These are phyloP conservation scores for Aspergillus ustus DNA, from an alignment of 2,329 filamentous ascomycete genomes.

Conservation along the genomic window DNA sequence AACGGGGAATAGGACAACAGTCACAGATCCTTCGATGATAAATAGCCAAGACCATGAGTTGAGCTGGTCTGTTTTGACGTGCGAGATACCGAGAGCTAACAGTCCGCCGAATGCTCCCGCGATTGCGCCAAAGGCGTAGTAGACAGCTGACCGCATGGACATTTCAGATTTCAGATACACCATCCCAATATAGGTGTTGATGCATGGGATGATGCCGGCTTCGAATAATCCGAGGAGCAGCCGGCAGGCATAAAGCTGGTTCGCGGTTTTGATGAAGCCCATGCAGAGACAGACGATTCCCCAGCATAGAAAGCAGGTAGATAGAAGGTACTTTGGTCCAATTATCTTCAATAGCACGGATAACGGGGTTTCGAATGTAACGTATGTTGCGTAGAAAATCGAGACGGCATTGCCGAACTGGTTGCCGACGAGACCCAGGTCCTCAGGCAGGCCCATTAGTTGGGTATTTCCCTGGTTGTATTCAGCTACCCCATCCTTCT, in stretches of 20 bases:
- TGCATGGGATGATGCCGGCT: slow-evolving; percentile 73
- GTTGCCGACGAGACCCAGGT: slow-evolving; percentile 64
- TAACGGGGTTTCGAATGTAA: slow-evolving; percentile 71
- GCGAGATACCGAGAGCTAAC: slow-evolving; percentile 50
- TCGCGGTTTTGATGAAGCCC: slow-evolving; percentile 61
- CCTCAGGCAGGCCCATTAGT: slow-evolving; percentile 66
- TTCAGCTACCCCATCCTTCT: slow-evolving; percentile 29
- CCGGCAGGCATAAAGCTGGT: background rate
- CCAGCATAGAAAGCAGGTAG: slow-evolving; percentile 64
- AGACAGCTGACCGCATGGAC: slow-evolving; percentile 68
- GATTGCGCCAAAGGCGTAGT: slow-evolving; percentile 71
- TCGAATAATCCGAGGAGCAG: slow-evolving; percentile 65
- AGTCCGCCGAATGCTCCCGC: slow-evolving; percentile 74
- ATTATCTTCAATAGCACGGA: slow-evolving; percentile 72
- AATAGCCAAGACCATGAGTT: background rate
- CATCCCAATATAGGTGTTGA: slow-evolving; percentile 72
- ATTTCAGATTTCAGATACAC: slow-evolving; percentile 73
- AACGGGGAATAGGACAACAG: background rate
- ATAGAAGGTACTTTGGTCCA: slow-evolving; percentile 74
- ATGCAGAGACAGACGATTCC: slow-evolving; percentile 67
- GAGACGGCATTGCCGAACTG: slow-evolving; percentile 73
- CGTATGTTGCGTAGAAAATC: slow-evolving; percentile 74
- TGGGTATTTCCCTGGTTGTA: slow-evolving; percentile 61
- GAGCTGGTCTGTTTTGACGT: background rate
- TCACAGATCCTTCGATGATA: background rate